Percentiles rank a stretch among this genome's conserved stretches.
Conservation (phyloP, 1,284 basidiomycete genomes). For the Cutaneotrichosporon mucoides region DNA sequence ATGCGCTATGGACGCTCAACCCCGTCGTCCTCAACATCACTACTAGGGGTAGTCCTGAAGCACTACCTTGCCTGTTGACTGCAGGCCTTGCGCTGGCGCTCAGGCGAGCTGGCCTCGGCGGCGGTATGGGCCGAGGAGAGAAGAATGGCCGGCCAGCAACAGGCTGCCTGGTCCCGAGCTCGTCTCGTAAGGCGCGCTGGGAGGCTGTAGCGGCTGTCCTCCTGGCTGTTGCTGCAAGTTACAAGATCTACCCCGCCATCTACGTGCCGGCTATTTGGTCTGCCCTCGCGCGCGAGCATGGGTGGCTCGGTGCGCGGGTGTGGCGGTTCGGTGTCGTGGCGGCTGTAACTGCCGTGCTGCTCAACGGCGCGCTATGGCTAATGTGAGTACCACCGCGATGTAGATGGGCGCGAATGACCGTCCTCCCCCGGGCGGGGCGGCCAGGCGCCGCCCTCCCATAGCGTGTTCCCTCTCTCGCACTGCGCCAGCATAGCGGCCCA, state of each 20-base stretch:
- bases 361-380: slow-evolving; percentile 66
- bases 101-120: slow-evolving; percentile 50
- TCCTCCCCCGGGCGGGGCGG: too few species aligned
- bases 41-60: slow-evolving; percentile 91
- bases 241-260: slow-evolving; percentile 93
- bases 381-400: slow-evolving; percentile 57
- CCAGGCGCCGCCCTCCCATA: too few species aligned
- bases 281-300: slow-evolving; percentile 52
- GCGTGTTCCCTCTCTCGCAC: too few species aligned
- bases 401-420: too few species aligned
- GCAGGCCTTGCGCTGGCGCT: slow-evolving; percentile 64
- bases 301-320: slow-evolving; percentile 58
- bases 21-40: slow-evolving; percentile 94
- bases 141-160: neutral
- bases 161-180: too few species aligned
- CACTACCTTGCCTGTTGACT: slow-evolving; percentile 63
- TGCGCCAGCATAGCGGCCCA: too few species aligned
- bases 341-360: slow-evolving; percentile 62
- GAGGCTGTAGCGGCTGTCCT: slow-evolving; percentile 61
- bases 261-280: slow-evolving; percentile 76
- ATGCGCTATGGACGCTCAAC: slow-evolving; percentile 75
- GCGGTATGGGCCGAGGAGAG: neutral
- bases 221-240: slow-evolving; percentile 77
- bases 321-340: slow-evolving; percentile 67
- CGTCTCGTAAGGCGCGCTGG: neutral